These are phyloP conservation scores for Ilyonectria sp. DNA, from an alignment of 2,329 filamentous ascomycete genomes.

Conservation along the genomic window DNA sequence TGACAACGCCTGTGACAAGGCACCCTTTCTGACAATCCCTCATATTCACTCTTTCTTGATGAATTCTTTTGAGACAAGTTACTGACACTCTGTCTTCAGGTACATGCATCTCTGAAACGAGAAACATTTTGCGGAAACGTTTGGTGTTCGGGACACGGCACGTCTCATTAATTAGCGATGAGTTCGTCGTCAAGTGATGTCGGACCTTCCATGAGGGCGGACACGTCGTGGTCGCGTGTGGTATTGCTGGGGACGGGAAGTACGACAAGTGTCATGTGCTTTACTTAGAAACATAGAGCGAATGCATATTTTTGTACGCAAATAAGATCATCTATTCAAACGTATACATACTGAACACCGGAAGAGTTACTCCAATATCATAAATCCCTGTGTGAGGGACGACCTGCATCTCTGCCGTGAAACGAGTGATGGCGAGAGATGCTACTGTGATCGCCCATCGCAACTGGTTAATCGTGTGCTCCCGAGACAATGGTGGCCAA, in stretches of 20 bases:
- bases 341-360: conserved; percentile 24
- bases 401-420: background rate
- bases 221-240: background rate
- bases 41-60: conserved; percentile 20
- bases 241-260: background rate
- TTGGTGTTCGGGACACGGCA: background rate
- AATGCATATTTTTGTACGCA: background rate
- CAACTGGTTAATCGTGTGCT: background rate
- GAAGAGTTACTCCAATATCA: conserved; percentile 16
- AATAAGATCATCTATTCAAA: conserved; percentile 31
- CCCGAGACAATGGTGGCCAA: background rate
- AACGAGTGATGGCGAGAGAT: conserved; percentile 34
- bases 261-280: background rate
- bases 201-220: background rate
- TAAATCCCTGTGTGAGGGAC: background rate
- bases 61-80: conserved; percentile 21
- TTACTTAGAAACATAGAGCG: background rate
- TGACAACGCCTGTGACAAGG: conserved; percentile 64
- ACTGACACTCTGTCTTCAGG: conserved; percentile 23
- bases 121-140: background rate
- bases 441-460: background rate
- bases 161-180: background rate
- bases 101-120: background rate
- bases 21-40: conserved; percentile 51
- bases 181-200: background rate